phyloP scores from a whole-genome alignment of 2,329 filamentous ascomycete genomes.

The Ophiostoma sp. region DNA sequence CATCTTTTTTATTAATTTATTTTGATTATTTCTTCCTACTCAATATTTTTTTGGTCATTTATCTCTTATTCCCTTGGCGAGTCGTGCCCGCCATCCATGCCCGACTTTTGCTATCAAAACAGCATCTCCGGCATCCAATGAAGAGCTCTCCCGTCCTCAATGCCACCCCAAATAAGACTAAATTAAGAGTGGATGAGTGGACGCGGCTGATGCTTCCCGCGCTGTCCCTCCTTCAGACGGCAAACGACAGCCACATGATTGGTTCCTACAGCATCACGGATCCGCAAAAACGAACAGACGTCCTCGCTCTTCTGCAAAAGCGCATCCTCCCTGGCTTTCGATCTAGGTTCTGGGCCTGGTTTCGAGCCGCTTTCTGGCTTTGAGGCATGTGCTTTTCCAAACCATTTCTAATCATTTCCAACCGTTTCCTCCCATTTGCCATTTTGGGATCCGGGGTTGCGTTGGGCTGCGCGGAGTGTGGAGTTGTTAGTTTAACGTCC shows the following conservation, averaged over 20 bases:
- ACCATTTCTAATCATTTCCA: not conserved
- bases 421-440: not conserved
- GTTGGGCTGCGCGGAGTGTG: not conserved
- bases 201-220: not conserved
- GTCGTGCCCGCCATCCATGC: not conserved
- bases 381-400: not conserved
- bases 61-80: not conserved
- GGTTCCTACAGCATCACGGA: not conserved
- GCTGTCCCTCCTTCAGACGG: not conserved
- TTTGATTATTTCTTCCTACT: not conserved
- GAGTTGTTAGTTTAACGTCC: not conserved
- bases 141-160: too few relatives aligned
- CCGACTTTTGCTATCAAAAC: too few relatives aligned
- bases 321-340: not conserved
- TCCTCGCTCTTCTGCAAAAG: not conserved
- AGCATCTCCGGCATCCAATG: too few relatives aligned
- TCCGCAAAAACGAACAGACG: not conserved
- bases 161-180: too few relatives aligned
- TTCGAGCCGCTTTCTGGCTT: not conserved
- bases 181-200: too few relatives aligned
- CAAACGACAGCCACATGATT: not conserved
- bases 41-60: not conserved
- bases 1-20: not conserved
- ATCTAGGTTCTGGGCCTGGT: not conserved
- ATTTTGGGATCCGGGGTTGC: not conserved